Base-by-base conservation (phyloP, 2,329 filamentous ascomycete species). In the Diaporthe humulicola region DNA sequence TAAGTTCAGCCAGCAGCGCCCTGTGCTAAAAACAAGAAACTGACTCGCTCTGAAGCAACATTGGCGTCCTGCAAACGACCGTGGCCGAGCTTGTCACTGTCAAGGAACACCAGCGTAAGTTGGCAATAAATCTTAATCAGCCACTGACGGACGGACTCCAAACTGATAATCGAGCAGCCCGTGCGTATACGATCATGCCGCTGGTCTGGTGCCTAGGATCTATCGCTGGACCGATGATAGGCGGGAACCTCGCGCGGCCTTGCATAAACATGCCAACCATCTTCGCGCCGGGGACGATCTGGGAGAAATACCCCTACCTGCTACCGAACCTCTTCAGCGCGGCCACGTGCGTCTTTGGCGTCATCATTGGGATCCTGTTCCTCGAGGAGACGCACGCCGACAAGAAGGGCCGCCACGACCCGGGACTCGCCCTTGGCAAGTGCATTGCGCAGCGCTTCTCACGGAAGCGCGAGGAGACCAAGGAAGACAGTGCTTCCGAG, bases 121-220 rank as follows among this genome's bases (percentile, higher is more conserved):
- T 71, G 57, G 42, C 33, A 64, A 54, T 30, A 28, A 52, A 40
- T 52, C 42, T 50, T 56, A 54, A 33, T 56, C 42, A n/a, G 58
- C n/a, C 17, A 57, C 75, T 54, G 54, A 45, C 3, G 70, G 50
- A 17, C 30, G n/a, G 17, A n/a, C 52, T 75, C 77, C 36, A 78
- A 73, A 74, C 58, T 58, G 67, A 70, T 30, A 64, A 64, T 54
- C 60, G 25, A 25, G 25, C 76, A 95, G 94, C 96, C 78, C 94
- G 95, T 79, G 97, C 96, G 67, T 99, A 98, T 85, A 95, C 96
- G 17, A 96, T 98, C 79, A 98, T 99, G 95, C 97, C 97, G 9
- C 95, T 98, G 82, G 95, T 98, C 36, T 99, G 97, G 97, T 98
- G 96, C 82, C 89, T 99, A 81, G 97, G 97, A 79, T 98, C 96